Evolutionary conservation across 1,284 basidiomycete species (phyloP).

Genomic region (Thelephora terrestris): DNA sequence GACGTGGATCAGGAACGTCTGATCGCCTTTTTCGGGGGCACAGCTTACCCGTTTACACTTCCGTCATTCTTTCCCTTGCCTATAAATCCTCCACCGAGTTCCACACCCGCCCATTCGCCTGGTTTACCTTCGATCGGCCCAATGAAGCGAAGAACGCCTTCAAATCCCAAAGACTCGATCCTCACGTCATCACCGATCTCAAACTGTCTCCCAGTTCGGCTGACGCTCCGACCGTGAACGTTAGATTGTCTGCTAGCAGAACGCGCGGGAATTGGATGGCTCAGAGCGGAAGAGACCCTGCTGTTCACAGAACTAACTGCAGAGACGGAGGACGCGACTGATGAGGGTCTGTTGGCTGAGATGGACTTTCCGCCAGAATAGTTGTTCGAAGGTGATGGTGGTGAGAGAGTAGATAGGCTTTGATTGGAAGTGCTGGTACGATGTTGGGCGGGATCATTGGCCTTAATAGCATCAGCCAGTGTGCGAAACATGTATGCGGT

Average conservation of each 20-base stretch:
- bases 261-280: conserved; percentile 43
- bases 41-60: conserved; percentile 72
- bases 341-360: conserved; percentile 24
- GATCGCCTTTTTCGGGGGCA: conserved; percentile 6
- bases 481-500: conserved; percentile 51
- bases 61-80: conserved; percentile 98
- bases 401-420: conserved; percentile 22
- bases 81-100: conserved; percentile 72
- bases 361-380: conserved; percentile 30
- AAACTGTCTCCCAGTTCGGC: conserved; percentile 37
- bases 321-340: conserved; percentile 28
- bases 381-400: conserved; percentile 29
- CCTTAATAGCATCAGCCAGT: conserved; percentile 65
- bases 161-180: conserved; percentile 78
- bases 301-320: conserved; percentile 40
- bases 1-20: neutral
- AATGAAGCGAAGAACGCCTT: conserved; percentile 70
- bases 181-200: conserved; percentile 74
- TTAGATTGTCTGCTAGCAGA: conserved; percentile 58
- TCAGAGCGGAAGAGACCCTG: conserved; percentile 27
- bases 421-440: conserved; percentile 18
- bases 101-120: conserved; percentile 86
- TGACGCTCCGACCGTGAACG: conserved; percentile 33
- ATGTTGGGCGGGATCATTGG: conserved; percentile 68
- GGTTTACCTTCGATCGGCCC: conserved; percentile 81